phyloP scores from a whole-genome alignment of 1,139 yeast species.

The Taphrina deformans region DNA sequence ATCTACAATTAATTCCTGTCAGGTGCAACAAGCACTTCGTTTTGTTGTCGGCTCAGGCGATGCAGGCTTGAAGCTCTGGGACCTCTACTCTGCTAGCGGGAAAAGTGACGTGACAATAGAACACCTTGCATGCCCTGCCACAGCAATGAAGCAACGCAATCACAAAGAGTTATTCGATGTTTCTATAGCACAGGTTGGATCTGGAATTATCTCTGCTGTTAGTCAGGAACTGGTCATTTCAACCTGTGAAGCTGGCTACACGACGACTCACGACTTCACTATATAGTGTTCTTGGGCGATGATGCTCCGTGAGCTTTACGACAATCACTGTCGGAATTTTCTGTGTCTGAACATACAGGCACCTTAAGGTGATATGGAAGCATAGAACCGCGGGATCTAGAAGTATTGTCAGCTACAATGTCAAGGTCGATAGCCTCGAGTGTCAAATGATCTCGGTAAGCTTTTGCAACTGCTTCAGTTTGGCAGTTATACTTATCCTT shows the following conservation, averaged over 20 bases:
- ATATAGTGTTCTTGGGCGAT: too few relatives aligned
- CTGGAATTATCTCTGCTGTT: neutral
- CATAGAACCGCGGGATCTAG: too few relatives aligned
- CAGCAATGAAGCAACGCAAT: too few relatives aligned
- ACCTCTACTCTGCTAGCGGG: neutral
- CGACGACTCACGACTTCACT: neutral
- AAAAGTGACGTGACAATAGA: neutral
- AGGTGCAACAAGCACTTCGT: neutral
- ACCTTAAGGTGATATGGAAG: too few relatives aligned
- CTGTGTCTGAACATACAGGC: too few relatives aligned
- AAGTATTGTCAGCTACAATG: too few relatives aligned
- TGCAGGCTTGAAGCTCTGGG: slow-evolving; percentile 6
- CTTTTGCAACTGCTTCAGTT: too few relatives aligned
- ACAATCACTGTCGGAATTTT: too few relatives aligned
- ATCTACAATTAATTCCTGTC: neutral
- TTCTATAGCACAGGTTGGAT: neutral
- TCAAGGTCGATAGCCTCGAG: too few relatives aligned
- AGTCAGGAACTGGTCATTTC: neutral
- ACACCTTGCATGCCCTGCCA: neutral
- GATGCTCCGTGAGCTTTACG: too few relatives aligned
- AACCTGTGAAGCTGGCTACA: neutral
- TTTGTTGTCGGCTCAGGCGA: slow-evolving; percentile 18
- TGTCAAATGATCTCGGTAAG: too few relatives aligned
- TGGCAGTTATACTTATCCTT: too few relatives aligned
- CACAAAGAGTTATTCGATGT: neutral